Evolutionary conservation across 176 grass and related monocot genomes (phyloP).

Genomic region (Phoenix roebelenii): DNA sequence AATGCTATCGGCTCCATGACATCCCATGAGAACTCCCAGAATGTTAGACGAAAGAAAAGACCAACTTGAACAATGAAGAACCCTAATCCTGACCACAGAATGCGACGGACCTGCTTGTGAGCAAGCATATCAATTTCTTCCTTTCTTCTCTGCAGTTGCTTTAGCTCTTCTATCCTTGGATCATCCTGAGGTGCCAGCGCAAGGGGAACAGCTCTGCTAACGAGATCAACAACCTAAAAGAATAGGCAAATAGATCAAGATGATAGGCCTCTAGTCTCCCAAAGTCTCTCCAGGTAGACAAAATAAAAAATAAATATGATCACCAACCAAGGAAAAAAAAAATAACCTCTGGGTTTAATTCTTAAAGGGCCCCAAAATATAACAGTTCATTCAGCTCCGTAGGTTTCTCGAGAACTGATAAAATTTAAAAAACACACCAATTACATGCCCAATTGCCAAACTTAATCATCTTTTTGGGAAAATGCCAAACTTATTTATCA

Average conservation of each 20-base stretch:
- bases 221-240: constrained; percentile 73
- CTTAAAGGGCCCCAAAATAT: no score
- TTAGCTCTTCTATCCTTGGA: constrained; percentile 79
- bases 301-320: neutral
- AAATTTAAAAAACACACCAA: no score
- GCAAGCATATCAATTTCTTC: constrained; percentile 73
- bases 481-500: no score
- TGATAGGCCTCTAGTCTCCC: neutral
- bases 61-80: constrained; percentile 66
- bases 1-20: constrained; percentile 98
- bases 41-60: constrained; percentile 88
- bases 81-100: constrained; percentile 80
- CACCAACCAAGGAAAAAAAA: no score
- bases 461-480: no score
- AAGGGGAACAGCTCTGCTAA: constrained; percentile 70
- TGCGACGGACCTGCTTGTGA: constrained; percentile 81
- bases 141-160: constrained; percentile 50
- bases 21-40: constrained; percentile 99
- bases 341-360: no score
- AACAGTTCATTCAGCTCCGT: no score
- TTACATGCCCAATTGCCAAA: no score
- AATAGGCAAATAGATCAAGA: neutral
- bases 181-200: constrained; percentile 54
- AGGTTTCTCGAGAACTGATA: no score
- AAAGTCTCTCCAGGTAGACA: no score